Percentiles rank a stretch among this genome's conserved stretches.
These are phyloP conservation scores for Podospora appendiculata DNA, from an alignment of 495 filamentous ascomycete genomes.

Conservation along the genomic window DNA sequence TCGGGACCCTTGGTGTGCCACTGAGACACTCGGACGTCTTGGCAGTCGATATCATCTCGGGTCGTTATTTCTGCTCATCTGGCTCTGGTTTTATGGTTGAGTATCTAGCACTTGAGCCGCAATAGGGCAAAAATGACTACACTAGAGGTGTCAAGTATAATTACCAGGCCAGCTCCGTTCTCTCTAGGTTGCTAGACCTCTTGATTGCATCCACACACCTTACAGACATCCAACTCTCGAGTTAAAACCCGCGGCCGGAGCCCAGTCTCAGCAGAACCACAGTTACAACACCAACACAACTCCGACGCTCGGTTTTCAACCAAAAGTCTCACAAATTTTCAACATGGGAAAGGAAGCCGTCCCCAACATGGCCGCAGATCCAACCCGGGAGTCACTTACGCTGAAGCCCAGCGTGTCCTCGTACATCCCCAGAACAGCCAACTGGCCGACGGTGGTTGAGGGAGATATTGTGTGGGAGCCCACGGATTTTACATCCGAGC, in stretches of 20 bases:
- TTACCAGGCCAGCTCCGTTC: neutral
- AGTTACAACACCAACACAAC: no score
- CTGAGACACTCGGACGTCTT: no score
- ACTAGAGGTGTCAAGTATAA: neutral
- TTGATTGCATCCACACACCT: neutral
- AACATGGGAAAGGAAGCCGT: conserved; percentile 4
- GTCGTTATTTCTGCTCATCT: no score
- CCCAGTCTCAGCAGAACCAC: no score
- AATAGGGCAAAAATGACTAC: no score
- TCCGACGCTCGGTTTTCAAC: neutral
- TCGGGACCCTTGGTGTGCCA: conserved; percentile 11
- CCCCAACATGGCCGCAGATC: conserved; percentile 1
- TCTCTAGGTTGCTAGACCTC: neutral
- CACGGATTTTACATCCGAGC: conserved; percentile 5
- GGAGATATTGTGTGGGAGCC: conserved; percentile 22
- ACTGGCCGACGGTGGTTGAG: conserved; percentile 15
- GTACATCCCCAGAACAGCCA: neutral
- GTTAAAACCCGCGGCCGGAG: conserved; percentile 5
- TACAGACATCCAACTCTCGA: neutral
- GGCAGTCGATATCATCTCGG: no score
- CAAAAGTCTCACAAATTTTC: neutral
- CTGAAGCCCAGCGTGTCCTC: conserved; percentile 6
- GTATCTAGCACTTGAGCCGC: no score
- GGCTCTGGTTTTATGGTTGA: no score
- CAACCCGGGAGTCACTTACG: conserved; percentile 3